Evolutionary conservation across 2,329 filamentous ascomycete species (phyloP), one percentile per base, ranked within the genome.

Genomic region (Penicillium sp.): DNA sequence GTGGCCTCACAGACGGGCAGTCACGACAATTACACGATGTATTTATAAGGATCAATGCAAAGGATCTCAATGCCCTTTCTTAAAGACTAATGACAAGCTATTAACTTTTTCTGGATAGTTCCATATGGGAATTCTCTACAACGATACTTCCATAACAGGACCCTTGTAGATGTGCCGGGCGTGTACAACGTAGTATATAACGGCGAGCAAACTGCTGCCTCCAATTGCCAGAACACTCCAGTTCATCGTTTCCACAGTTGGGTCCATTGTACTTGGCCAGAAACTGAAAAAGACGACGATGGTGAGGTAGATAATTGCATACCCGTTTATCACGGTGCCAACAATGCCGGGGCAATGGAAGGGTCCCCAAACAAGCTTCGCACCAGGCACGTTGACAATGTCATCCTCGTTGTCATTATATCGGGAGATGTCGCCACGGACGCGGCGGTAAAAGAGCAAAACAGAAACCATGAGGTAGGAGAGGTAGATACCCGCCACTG

Each of bases 381-480:
- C 57, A 3, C 18, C 69, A 60, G 29, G 63, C 0, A 57, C 56
- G 31, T 65, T 65, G 18, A 61, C 53, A 27, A 60, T 51, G 7
- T 48, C 54, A 62, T 70, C 73, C 68, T 70, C 72, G 72, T 55
- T 72, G 66, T 56, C 54, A 38, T 58, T 47, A 34, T 40, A 58
- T 3, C 70, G 72, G 63, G 16, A 67, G 60, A 68, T 66, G 9
- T 68, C 59, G 3, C 67, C 68, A 3, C 66, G 61, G 31, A 77
- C 52, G 8, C 77, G 73, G 40, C 75, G 72, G 57, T 71, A 72
- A 40, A 80, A 65, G 9, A 82, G 65, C 44, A 75, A 73, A 10
- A 69, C 61, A 32, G 77, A 74, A 34, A 76, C 75, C 31, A 79
- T 71, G 52, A 81, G 72, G 62, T 82, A 82, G 5, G 79, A 80